Base-by-base conservation (phyloP, 2,329 filamentous ascomycete genomes). In the Diaporthe humulicola region DNA sequence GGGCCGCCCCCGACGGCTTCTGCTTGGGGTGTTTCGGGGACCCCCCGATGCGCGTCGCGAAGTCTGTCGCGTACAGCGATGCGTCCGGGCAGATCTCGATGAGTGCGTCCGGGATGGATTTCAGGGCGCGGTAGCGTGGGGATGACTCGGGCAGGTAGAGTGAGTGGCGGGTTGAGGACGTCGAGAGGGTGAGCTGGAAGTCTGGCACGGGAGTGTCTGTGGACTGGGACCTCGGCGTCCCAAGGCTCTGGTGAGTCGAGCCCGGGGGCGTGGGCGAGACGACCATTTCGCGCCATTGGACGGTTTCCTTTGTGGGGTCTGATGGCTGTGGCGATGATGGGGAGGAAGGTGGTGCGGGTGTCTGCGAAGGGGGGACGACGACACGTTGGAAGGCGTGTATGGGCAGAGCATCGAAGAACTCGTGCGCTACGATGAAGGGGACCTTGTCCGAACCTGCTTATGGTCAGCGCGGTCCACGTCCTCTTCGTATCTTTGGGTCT, bases 381-480 rank as follows among this genome's bases (percentile, higher is more conserved):
- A 96, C 89, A 19, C 94, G 93, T 83, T 98, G 93, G 82, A 99
- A 99, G 76, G 95, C 93, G 83, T 99, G 96, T 79, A 99, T 98
- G 45, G 97, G 97, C 0, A 99, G 92, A 3, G 97, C 97, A 79
- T 99, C 97, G 85, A 99, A 99, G 88, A 99, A 98, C 82, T 99
- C 97, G 83, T 99, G 97, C 6, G 97, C 97, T 66, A 98, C 91
- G 76, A 99, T 98, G 83, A 98, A 97, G 0, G 97, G 96, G 30
- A 92, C 94, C 81, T 93, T 94, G 75, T 89, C 88, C 30, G 91
- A 85, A 76, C 90, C 92, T 93, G 78, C 69, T 36, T 3, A 12
- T 60, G 22, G 67, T 74, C 22, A 76, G 71, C 33, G 48, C 25
- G n/a, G 57, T 64, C 12, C 19, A 52, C 28, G 36, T n/a, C 25